These are phyloP conservation scores for Aspergillus sp. DNA, from an alignment of 2,329 filamentous ascomycete genomes.

Conservation along the genomic window DNA sequence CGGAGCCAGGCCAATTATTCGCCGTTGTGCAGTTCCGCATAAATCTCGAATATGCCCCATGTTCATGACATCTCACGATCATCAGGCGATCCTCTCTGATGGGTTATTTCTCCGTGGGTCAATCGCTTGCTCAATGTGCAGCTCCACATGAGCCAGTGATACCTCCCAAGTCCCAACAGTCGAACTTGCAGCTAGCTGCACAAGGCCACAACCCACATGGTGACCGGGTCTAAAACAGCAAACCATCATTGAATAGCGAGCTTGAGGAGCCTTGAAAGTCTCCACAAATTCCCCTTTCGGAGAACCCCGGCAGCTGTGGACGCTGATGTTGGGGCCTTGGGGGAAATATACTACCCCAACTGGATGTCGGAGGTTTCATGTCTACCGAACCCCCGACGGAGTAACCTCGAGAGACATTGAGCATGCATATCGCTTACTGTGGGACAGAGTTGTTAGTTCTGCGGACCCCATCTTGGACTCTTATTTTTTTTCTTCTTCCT, in stretches of 20 bases:
- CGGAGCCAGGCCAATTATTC: neutral
- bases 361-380: conserved; percentile 10
- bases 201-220: neutral
- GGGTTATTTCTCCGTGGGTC: neutral
- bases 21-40: too few relatives aligned
- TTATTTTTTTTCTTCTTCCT: neutral
- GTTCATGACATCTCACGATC: neutral
- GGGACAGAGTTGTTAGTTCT: neutral
- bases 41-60: neutral
- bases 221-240: neutral
- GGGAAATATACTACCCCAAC: neutral
- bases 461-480: neutral
- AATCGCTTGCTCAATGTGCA: neutral
- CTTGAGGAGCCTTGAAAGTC: neutral
- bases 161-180: neutral
- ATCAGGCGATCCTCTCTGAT: neutral
- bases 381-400: conserved; percentile 7
- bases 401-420: neutral
- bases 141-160: neutral
- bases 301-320: neutral
- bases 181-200: neutral
- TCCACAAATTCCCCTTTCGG: neutral
- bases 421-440: neutral
- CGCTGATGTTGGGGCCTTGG: neutral
- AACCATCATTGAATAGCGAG: neutral